Evolutionary conservation across 345 rosid genomes (phyloP), one percentile per base, ranked within the genome.

Genomic region (Jatropha curcas): DNA sequence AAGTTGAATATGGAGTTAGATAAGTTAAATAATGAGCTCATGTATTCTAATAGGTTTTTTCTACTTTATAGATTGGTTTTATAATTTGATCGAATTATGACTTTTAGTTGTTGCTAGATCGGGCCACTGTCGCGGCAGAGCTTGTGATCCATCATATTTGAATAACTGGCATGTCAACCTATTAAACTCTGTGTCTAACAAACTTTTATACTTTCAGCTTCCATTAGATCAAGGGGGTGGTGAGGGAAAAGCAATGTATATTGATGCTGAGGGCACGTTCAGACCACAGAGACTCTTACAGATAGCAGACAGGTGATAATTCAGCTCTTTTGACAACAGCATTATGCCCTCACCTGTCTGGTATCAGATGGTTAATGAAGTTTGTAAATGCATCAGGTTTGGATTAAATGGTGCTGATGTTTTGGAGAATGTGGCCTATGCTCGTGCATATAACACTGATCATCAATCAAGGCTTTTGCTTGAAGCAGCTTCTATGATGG

Each of bases 401-500:
- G 98, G 98, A 67, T 78, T 92, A 56, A 92, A 92, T 85, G 98
- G 98, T 30, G 87, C 91, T 79, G 98, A 95, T 84, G 99, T 95
- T 46, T 82, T 95, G 74, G 99, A 95, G 84, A 95, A 95, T 46
- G 99, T 95, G 27, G 99, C 99, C 34, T 92, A 95, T 74, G 97
- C 98, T 52, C 88, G 99, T 80, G 98, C 99, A 16, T 95, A 95
- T 82, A 95, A 95, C 79, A 95, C 99, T 4, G 99, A 95, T 74
- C 99, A 95, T 79, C 99, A 90, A 74, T 92, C 98, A 0, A 85
- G 98, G 83, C 99, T 92, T 80, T 82, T 95, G 86, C 92, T 95
- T 73, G 98, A 95, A 86, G 98, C 98, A 73, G 99, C 99, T 76
- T 95, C 99, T 60, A 95, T 95, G 98, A 95, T 95, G 99, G 90